Percentiles rank a stretch among this genome's conserved stretches.
Conservation (phyloP, 768 basidiomycete species). For the Piloderma croceum region DNA sequence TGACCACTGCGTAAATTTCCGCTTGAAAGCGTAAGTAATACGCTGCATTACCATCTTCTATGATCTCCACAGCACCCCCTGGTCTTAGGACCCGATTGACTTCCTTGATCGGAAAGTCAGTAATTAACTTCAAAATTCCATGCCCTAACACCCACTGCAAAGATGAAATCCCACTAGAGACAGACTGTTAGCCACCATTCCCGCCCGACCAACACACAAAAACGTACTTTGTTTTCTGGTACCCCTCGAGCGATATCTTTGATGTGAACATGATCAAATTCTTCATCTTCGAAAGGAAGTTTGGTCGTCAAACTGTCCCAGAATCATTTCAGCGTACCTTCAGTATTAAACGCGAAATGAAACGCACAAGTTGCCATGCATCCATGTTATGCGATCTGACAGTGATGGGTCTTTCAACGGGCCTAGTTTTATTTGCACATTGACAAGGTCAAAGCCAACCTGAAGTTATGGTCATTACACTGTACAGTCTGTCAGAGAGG, state of each 20-base stretch:
- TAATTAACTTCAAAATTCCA: not conserved
- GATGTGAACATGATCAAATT: constrained; percentile 79
- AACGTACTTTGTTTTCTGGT: constrained; percentile 61
- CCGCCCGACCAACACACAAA: constrained; percentile 4
- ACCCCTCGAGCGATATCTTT: constrained; percentile 59
- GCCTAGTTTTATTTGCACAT: constrained; percentile 59
- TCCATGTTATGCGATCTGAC: constrained; percentile 60
- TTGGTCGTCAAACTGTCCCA: constrained; percentile 58
- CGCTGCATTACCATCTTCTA: constrained; percentile 70
- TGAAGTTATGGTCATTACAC: no score
- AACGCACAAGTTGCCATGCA: constrained; percentile 72
- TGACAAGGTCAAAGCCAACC: constrained; percentile 78
- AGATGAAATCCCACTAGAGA: constrained; percentile 58
- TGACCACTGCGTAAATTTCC: constrained; percentile 1
- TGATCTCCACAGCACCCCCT: constrained; percentile 64
- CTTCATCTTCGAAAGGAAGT: constrained; percentile 76
- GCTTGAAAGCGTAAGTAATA: not conserved
- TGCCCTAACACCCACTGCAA: constrained; percentile 43
- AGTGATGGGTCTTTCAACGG: constrained; percentile 46
- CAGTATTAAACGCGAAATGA: constrained; percentile 5
- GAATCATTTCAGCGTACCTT: not conserved
- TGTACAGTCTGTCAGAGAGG: not conserved
- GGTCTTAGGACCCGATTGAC: constrained; percentile 64
- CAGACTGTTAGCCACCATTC: constrained; percentile 2
- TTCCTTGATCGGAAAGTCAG: constrained; percentile 42